Percentiles rank a stretch among this genome's conserved stretches.
Evolutionary conservation across 2,329 filamentous ascomycete genomes (phyloP).

Genomic region (Peltaster fructicola): DNA sequence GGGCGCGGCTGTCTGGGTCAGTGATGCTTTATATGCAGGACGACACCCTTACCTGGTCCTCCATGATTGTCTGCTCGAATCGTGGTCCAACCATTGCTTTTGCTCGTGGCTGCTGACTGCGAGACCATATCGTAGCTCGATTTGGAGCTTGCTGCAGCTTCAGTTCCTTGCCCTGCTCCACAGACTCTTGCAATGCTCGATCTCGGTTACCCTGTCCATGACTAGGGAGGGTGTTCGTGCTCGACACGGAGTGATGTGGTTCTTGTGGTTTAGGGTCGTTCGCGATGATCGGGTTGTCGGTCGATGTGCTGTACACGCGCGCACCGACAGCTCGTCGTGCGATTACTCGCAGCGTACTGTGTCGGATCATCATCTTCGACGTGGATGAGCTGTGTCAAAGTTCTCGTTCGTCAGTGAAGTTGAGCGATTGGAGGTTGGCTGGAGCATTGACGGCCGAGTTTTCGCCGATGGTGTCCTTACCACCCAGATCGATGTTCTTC

Average conservation of each 20-base stretch:
- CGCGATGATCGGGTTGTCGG: slow-evolving; percentile 38
- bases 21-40: background rate
- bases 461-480: too few species aligned
- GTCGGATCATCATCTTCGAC: too few species aligned
- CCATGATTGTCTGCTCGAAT: slow-evolving; percentile 95
- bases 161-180: slow-evolving; percentile 36
- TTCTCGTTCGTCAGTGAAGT: too few species aligned
- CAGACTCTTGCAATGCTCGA: slow-evolving; percentile 36
- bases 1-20: slow-evolving; percentile 54
- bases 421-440: too few species aligned
- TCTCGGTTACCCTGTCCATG: slow-evolving; percentile 33
- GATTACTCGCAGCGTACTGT: too few species aligned
- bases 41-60: slow-evolving; percentile 49
- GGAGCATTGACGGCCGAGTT: too few species aligned
- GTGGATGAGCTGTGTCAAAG: too few species aligned
- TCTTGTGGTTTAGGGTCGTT: slow-evolving; percentile 40
- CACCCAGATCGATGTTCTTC: too few species aligned
- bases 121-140: slow-evolving; percentile 61
- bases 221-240: slow-evolving; percentile 41
- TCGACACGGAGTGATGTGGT: slow-evolving; percentile 33
- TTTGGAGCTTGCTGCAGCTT: slow-evolving; percentile 70
- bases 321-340: too few species aligned
- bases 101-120: slow-evolving; percentile 64
- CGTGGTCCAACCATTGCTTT: slow-evolving; percentile 82
- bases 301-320: slow-evolving; percentile 11